Conservation (phyloP, 192 early-diverging fungal species). For the Entomortierella parvispora region DNA sequence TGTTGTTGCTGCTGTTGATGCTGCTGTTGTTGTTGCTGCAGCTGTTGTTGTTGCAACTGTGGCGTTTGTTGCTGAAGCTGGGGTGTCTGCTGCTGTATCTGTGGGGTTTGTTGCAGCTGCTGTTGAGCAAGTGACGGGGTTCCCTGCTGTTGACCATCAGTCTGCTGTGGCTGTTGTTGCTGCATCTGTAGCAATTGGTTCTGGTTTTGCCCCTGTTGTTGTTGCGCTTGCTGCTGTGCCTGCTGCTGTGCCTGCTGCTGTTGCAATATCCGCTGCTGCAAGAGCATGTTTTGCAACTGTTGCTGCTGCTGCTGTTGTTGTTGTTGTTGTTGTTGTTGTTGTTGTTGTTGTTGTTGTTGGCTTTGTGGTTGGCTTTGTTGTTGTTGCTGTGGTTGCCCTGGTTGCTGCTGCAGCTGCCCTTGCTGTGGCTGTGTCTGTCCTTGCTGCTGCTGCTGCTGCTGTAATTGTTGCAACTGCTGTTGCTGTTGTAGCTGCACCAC, state of each 20-base stretch:
- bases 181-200: not conserved
- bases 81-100: constrained; percentile 4
- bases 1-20: constrained; percentile 6
- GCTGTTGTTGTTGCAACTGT: constrained; percentile 14
- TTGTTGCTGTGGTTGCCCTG: constrained; percentile 13
- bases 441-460: constrained; percentile 3
- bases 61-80: constrained; percentile 7
- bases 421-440: constrained; percentile 15
- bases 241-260: constrained; percentile 5
- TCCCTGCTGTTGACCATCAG: not conserved
- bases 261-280: not conserved
- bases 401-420: constrained; percentile 18
- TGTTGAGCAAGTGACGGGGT: constrained; percentile 1
- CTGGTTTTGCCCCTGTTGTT: not conserved
- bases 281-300: not conserved
- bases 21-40: constrained; percentile 7
- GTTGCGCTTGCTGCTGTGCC: not conserved
- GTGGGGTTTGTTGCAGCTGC: constrained; percentile 15
- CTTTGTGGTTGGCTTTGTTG: constrained; percentile 14
- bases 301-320: constrained; percentile 23
- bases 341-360: not conserved
- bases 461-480: constrained; percentile 10
- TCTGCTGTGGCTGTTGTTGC: not conserved
- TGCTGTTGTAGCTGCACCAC: constrained; percentile 14
- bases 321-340: constrained; percentile 12